Evolutionary conservation across 169 alveolate genomes (phyloP), one percentile per base, ranked within the genome.

Genomic region (Cyclospora cayetanensis): DNA sequence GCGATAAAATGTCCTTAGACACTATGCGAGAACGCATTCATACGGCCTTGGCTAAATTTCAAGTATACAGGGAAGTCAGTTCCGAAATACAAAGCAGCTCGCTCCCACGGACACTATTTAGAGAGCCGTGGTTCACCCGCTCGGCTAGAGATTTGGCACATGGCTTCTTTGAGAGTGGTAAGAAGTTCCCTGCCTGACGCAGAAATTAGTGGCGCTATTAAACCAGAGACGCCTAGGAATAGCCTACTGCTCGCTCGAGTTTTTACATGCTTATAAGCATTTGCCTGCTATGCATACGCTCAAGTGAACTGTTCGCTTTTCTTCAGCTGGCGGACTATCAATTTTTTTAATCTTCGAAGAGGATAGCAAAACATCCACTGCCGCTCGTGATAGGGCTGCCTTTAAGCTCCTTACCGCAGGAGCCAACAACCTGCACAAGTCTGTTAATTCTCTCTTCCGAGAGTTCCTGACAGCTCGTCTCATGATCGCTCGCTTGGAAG

Each of bases 81-180:
- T 41, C 50, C 0, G 89, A 79, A 79, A 29, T 31, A 27, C 12
- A 34, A 35, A 79, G 52, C 35, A 79, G 66, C 3, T 4, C 89
- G 5, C 89, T 79, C 4, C 93, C 93, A 2, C 55, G 93, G 53
- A 25, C 76, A 34, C 72, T 89, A 68, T 89, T 89, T 55, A 27
- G 93, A 15, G 72, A 74, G 34, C 93, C 93, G 12, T 89, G 93
- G 93, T 50, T 89, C 46, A 65, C 25, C 31, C 25, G 35, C 18
- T 66, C 93, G 0, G 79, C 55, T 29, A 35, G 35, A 4, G n/a
- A 60, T 27, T 65, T 89, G 29, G 93, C 93, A 20, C 79, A 89
- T 76, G 93, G 93, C 4, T 89, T 46, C 70, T 89, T 89, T 66
- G 53, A 52, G n/a, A 35, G 82, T 35, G 90, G 93, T 89, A 41